Evolutionary conservation across 208 protist species (phyloP), one percentile per base, ranked within the genome.

Genomic region (Crithidia thermophila): DNA sequence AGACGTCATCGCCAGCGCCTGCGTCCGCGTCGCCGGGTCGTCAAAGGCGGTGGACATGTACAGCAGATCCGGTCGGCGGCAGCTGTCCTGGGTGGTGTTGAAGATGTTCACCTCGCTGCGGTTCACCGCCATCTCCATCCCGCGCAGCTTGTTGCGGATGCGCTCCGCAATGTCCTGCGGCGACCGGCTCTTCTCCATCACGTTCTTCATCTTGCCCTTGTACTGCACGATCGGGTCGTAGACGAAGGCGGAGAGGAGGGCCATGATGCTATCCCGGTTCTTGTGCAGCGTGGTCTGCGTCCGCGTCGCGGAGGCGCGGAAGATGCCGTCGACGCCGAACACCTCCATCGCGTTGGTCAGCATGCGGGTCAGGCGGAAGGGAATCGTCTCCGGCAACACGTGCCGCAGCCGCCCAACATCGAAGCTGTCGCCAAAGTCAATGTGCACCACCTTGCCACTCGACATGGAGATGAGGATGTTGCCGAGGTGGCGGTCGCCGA

Each of bases 401-500:
- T 99, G 97, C 18, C 99, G 82, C 49, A 98, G 74, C 73, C 99
- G 98, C 4, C 98, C 98, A 0, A 99, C 98, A 75, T 99, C 99
- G 76, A 99, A 99, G 81, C 98, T 99, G 82, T 99, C 99, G 39
- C 99, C 99, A 88, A 99, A 99, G 88, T 99, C 99, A 77, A 99
- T 99, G 87, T 99, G 99, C 25, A 99, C 85, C 69, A 99, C 91
- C 68, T 99, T 98, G 43, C 99, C 99, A 7, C 97, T 98, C 25
- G 90, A 84, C 70, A 98, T 97, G 63, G 99, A 94, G 14, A 99
- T 88, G 83, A 99, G 99, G 14, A 99, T 94, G 85, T 99, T 99
- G 51, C 87, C 95, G 10, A 99, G 98, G 75, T 99, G 99, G 8
- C 99, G 90, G 81, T 99, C 99, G 37, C 99, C 99, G 18, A 99